Percentiles rank a stretch among this genome's conserved stretches.
Conservation (phyloP, 2,329 filamentous ascomycete genomes). For the Decorospora gaudefroyi region DNA sequence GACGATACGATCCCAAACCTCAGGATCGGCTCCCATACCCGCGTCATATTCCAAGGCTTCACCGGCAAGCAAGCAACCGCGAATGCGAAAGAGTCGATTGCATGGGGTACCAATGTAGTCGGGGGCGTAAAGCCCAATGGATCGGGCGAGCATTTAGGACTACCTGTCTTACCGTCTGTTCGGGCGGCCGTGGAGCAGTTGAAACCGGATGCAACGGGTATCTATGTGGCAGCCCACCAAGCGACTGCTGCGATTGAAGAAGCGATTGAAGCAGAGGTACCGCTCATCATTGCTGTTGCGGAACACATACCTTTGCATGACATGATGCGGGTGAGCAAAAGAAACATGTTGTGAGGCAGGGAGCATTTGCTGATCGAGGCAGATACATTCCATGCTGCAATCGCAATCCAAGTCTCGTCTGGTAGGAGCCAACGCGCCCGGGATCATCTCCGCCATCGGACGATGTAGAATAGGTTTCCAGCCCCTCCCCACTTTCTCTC, state of each 20-base stretch:
- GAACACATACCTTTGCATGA: constrained; percentile 81
- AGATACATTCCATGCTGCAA: constrained; percentile 71
- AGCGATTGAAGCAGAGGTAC: constrained; percentile 77
- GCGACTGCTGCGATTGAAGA: constrained; percentile 76
- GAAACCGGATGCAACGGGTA: constrained; percentile 76
- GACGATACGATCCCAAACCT: constrained; percentile 68
- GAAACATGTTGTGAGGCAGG: not conserved
- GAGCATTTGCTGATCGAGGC: constrained; percentile 4
- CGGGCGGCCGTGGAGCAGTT: constrained; percentile 69
- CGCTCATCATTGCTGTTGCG: constrained; percentile 76
- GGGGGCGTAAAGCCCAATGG: constrained; percentile 75
- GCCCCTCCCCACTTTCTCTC: constrained; percentile 71
- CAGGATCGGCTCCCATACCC: constrained; percentile 67
- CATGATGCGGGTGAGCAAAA: constrained; percentile 65
- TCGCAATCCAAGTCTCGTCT: constrained; percentile 73
- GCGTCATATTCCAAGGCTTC: constrained; percentile 72
- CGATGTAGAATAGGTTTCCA: constrained; percentile 76
- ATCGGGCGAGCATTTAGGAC: constrained; percentile 70
- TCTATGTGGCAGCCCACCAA: constrained; percentile 77
- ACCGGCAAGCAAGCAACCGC: constrained; percentile 71
- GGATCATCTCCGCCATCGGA: constrained; percentile 74
- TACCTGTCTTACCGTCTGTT: constrained; percentile 72
- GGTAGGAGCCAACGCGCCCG: constrained; percentile 80
- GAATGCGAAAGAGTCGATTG: constrained; percentile 75
- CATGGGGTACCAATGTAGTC: constrained; percentile 79